A percentile compares a stretch with the other conserved stretches of the same genome.
Evolutionary conservation across 768 basidiomycete species (phyloP).

Genomic region (Postia placenta): DNA sequence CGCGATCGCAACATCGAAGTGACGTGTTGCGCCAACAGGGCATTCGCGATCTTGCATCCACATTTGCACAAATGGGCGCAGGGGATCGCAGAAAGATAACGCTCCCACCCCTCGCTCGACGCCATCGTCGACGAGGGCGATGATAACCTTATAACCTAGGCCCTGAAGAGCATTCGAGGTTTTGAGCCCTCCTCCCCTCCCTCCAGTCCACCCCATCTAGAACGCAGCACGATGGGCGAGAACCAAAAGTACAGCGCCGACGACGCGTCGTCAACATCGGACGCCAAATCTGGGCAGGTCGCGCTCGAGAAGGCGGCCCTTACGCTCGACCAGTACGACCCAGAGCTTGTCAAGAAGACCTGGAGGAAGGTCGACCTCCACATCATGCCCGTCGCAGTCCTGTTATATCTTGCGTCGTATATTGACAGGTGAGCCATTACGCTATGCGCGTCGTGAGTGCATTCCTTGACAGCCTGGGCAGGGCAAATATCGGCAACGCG

Average conservation of each 20-base stretch:
- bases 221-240: neutral
- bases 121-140: neutral
- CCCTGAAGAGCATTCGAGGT: neutral
- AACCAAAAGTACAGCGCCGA: neutral
- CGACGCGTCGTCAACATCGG: neutral
- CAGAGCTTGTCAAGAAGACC: conserved; percentile 15
- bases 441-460: neutral
- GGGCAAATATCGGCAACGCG: conserved; percentile 29
- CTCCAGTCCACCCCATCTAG: neutral
- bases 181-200: neutral
- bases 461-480: conserved; percentile 1
- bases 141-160: neutral
- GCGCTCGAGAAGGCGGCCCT: neutral
- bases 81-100: neutral
- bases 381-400: conserved; percentile 30
- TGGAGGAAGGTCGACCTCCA: conserved; percentile 27
- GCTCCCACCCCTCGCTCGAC: neutral
- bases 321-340: conserved; percentile 13
- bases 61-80: neutral
- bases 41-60: neutral
- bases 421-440: conserved; percentile 16
- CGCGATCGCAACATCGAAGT: neutral
- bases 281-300: neutral
- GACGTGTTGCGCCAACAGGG: neutral
- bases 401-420: conserved; percentile 33